Conservation (phyloP, 1,139 yeast genomes). For the Yamadazyma aaseri region DNA sequence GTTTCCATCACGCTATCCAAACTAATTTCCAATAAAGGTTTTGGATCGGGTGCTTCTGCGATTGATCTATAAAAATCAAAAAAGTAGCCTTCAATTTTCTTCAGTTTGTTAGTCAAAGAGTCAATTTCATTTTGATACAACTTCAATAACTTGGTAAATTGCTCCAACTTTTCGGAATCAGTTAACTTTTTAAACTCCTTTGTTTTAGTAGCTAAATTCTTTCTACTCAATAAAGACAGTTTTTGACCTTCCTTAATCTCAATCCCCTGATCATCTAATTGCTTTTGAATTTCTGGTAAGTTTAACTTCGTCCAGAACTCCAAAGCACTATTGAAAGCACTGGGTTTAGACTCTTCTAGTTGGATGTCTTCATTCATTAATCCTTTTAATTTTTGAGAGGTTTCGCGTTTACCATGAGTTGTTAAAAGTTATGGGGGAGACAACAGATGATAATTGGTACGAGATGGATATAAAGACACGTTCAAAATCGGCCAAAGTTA, state of each 20-base stretch:
- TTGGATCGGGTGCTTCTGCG: conserved; percentile 93
- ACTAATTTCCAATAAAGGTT: conserved; percentile 72
- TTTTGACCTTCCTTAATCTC: conserved; percentile 72
- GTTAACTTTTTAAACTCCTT: conserved; percentile 75
- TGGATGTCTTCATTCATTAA: not conserved
- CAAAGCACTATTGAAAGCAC: conserved; percentile 50
- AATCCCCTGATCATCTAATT: conserved; percentile 72
- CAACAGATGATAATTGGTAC: no score
- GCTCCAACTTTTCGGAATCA: conserved; percentile 62
- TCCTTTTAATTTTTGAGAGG: not conserved
- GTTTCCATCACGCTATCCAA: conserved; percentile 64
- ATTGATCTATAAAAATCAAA: conserved; percentile 71
- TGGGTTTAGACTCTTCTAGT: conserved; percentile 10
- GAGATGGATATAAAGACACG: no score
- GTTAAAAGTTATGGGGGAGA: no score
- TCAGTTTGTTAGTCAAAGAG: conserved; percentile 71
- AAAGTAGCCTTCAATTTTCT: conserved; percentile 69
- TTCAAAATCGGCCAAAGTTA: no score
- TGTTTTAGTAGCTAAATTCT: conserved; percentile 75
- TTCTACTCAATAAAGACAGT: conserved; percentile 64
- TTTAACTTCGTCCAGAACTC: conserved; percentile 77
- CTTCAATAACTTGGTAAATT: conserved; percentile 69
- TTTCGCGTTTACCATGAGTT: not conserved
- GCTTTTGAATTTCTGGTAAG: conserved; percentile 63
- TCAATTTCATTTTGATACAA: conserved; percentile 89